Evolutionary conservation across 2,329 filamentous ascomycete genomes (phyloP), one percentile per base, ranked within the genome.

Genomic region (Beauveria caledonica): DNA sequence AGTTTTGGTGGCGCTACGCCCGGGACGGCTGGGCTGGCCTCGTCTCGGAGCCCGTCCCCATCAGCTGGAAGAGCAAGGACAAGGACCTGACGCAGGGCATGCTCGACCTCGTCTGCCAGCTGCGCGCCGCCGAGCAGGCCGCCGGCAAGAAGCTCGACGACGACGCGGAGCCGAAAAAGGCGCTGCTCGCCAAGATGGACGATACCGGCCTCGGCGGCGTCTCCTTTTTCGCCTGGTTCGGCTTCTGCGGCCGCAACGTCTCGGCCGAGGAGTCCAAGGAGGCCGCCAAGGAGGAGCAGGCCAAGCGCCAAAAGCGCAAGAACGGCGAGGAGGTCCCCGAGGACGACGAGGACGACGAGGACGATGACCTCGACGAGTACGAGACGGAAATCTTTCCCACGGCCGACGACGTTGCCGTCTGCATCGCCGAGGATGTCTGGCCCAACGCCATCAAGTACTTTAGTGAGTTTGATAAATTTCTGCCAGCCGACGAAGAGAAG

Each of bases 141-240:
- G 76, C 74, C 64, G 72, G 77, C 69, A 68, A 68, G 53, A 57
- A 63, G 57, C 60, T 58, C 48, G 65, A 73, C 65, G 66, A 74
- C 60, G 75, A 78, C 60, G 79, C 77, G 15, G 71, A 76, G 53
- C 74, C 77, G 68, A 77, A 82, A 69, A 78, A 79, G 71, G 71
- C 74, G 48, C 76, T 85, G 60, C 74, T 78, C 67, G 77, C 76
- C 66, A 80, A 81, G 76, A 84, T 82, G 63, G 79, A 85, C 65
- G 76, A 78, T 64, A 86, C 81, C 17, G 82, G 83, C 51, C 80
- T 88, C 63, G 85, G 84, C 50, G 86, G 82, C 6, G 71, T 86
- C 55, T 92, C 87, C 75, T 96, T 97, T 81, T 97, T 97, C 72
- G 85, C 86, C 61, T 94, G 88, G 83, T 97, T 97, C 72, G 90